Evolutionary conservation across 306 rosid genomes (phyloP), one percentile per base, ranked within the genome.

Genomic region (Sesbania bispinosa): DNA sequence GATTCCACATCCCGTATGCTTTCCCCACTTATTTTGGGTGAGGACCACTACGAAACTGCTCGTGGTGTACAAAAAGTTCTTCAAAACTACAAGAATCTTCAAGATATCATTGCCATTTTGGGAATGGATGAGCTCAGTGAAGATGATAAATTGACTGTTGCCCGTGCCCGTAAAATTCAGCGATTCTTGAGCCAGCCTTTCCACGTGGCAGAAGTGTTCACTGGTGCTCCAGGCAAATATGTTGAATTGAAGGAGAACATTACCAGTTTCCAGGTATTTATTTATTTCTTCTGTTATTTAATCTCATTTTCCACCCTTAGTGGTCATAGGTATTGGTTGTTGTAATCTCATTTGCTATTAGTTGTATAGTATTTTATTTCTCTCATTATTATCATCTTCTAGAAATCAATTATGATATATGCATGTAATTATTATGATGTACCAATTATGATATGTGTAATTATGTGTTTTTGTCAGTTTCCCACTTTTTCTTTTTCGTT

Each of bases 111-210:
- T 85, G 99, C 99, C n/a, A 94, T 94, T 89, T 80, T 94, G 90
- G 99, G 99, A 68, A 94, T 94, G 99, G 99, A 94, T 53, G 99
- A 94, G 88, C 97, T 94, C 26, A 94, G 99, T 86, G 99, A 94
- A 82, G 97, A 94, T 38, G 99, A 94, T 81, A 94, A 94, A 67
- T 71, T 94, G 80, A 94, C 99, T 13, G 99, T 94, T 36, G 97
- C 97, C 4, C 99, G 99, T 75, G 99, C 99, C 35, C 97, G 99
- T 57, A 94, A 94, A 64, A 94, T 94, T 72, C 55, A 29, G 63
- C 62, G 83, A 69, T 94, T 94, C 90, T 69, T 94, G 74, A 94
- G 99, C 62, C 99, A 94, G 87, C 99, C 99, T 48, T 94, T 94
- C 99, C 99, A 94, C 60, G 99, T 94, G n/a, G 99, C 99, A 16